These are phyloP conservation scores for Ulota crispa DNA, from an alignment of 225 moss, liverwort and hornwort species.

Conservation along the genomic window DNA sequence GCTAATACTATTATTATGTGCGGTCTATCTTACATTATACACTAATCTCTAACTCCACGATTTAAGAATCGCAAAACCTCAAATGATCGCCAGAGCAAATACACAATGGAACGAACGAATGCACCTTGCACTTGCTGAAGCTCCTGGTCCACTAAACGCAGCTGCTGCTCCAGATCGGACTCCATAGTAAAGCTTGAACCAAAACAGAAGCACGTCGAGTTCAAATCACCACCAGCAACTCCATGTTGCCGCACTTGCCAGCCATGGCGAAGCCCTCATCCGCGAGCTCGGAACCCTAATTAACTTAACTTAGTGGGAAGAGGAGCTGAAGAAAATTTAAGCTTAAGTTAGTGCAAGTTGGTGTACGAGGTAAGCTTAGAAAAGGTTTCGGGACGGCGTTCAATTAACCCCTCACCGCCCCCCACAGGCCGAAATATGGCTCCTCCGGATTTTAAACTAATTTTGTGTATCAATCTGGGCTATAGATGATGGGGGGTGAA, in stretches of 20 bases:
- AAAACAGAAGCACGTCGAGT: neutral
- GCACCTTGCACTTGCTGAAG: slow-evolving; percentile 87
- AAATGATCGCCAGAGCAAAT: slow-evolving; percentile 4
- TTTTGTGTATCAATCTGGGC: no score
- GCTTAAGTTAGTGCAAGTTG: neutral
- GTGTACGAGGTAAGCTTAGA: no score
- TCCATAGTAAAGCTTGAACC: slow-evolving; percentile 41
- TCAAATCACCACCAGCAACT: neutral
- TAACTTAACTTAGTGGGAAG: neutral
- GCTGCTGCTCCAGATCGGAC: slow-evolving; percentile 68
- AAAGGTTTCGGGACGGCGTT: neutral
- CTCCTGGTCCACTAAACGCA: slow-evolving; percentile 81
- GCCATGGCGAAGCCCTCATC: slow-evolving; percentile 29
- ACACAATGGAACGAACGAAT: neutral
- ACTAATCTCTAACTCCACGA: neutral
- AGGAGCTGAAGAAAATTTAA: neutral
- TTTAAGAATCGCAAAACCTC: neutral
- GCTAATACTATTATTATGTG: neutral
- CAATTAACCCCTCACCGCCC: neutral
- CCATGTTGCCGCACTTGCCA: neutral
- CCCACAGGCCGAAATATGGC: no score
- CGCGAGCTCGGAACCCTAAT: slow-evolving; percentile 18
- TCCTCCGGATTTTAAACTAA: no score
- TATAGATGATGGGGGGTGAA: no score
- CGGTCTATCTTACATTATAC: neutral